Conservation (phyloP, 164 flowering plant species). For the Chimonanthus salicifolius region DNA sequence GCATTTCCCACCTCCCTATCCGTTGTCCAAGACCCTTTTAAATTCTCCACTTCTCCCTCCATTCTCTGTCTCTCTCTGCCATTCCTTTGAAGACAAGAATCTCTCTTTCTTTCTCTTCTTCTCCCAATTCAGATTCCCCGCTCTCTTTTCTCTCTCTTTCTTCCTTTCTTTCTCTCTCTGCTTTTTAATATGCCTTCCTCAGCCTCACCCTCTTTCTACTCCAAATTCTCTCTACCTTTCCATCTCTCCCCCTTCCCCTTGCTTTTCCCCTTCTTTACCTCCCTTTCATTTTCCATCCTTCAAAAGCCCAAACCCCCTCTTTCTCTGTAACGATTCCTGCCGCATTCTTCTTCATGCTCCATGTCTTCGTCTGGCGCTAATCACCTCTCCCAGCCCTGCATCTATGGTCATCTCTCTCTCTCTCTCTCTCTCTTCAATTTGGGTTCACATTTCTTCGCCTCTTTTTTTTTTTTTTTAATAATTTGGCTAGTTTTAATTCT, state of each 20-base stretch:
- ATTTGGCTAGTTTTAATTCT: not conserved
- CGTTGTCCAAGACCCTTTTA: not conserved
- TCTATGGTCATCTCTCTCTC: slow-evolving; percentile 35
- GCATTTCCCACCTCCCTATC: not conserved
- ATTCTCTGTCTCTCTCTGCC: not conserved
- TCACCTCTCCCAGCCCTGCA: slow-evolving; percentile 56
- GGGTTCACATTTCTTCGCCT: not conserved
- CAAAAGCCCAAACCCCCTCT: not conserved
- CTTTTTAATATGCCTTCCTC: not conserved
- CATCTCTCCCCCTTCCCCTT: not conserved
- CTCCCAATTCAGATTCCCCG: not conserved
- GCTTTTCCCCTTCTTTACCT: not conserved
- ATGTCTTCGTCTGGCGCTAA: slow-evolving; percentile 53
- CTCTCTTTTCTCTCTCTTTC: not conserved
- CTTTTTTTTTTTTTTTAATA: not conserved
- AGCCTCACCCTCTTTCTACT: slow-evolving; percentile 5
- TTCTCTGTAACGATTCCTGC: slow-evolving; percentile 22
- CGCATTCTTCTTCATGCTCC: slow-evolving; percentile 13
- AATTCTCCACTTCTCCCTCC: not conserved
- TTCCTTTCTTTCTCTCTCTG: not conserved
- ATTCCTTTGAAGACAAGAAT: slow-evolving; percentile 3
- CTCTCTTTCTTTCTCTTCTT: slow-evolving; percentile 17
- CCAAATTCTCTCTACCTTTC: slow-evolving; percentile 4
- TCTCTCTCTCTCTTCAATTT: not conserved
- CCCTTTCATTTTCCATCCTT: not conserved